Base-by-base conservation (phyloP, 352 stramenopile species). In the Phytopythium cucurbitacearum region DNA sequence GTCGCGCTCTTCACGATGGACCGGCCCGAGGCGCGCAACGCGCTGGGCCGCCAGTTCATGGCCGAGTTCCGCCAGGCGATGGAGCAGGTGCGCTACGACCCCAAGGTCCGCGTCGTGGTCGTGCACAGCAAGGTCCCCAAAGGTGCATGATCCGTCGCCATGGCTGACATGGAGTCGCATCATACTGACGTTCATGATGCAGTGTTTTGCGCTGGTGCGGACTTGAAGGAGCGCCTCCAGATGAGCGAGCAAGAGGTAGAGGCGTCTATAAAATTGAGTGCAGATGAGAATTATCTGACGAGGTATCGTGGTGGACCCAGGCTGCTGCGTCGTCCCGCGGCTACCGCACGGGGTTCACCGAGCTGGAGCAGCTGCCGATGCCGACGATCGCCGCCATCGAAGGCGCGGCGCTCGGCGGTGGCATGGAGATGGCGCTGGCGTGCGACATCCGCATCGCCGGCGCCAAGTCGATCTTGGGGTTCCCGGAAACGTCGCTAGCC, bases 381-480 rank as follows among this genome's bases (percentile, higher is more conserved):
- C 94, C 94, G 15, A 95, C 91, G 3, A 96, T 98, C 59, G 89
- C 91, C 15, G 91, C 80, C 0, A 92, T 98, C 41, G 89, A 98
- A 69, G 89, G 89, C 12, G 85, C 87, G 4, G 91, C 94, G 5
- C 75, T 97, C 13, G 94, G 94, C 7, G 94, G 91, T 32, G 94
- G 94, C 12, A 69, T 97, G 46, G 94, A 98, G 62, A 80, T 98
- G 64, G 88, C 90, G 9, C 65, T 98, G 8, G 85, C 90, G 4
- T 97, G 89, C 45, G 94, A 98, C 73, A 81, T 98, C 36, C 83
- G 91, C 13, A 84, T 98, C 38, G 92, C 87, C 41, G 87, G 86
- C 6, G 61, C 65, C n/a, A 91, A 89, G 45, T 89, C 92, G 5
- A 68, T 89, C 3, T 77, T 98, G 7, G 92, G 90, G 0, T 84